A percentile compares a stretch with the other conserved stretches of the same genome.
These are phyloP conservation scores for Eremochloa ophiuroides DNA, from an alignment of 176 grass and related monocot genomes.

Conservation along the genomic window DNA sequence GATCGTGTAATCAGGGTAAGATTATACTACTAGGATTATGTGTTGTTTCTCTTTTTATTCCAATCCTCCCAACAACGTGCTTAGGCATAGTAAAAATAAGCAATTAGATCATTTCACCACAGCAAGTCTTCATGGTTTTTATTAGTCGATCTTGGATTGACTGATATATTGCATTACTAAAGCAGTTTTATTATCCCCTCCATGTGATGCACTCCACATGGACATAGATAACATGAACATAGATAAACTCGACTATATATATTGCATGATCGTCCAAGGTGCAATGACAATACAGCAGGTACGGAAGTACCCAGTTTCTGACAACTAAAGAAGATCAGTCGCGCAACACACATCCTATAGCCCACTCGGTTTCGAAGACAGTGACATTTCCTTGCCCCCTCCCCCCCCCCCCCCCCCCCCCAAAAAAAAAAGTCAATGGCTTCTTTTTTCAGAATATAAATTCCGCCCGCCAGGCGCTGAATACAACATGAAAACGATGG, in stretches of 20 bases:
- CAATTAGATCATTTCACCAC: not conserved
- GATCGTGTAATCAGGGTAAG: not conserved
- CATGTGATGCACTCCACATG: not conserved
- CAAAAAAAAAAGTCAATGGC: not conserved
- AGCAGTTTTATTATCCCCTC: not conserved
- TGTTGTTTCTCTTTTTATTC: no score
- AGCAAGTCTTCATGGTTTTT: not conserved
- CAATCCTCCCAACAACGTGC: no score
- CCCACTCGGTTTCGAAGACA: not conserved
- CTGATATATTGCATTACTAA: not conserved
- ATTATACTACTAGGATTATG: not conserved
- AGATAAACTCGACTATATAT: not conserved
- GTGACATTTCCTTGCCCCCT: not conserved
- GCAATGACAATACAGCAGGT: not conserved
- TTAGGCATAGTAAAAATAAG: no score
- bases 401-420: no score
- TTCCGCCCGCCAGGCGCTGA: not conserved
- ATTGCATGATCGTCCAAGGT: not conserved
- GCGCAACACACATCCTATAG: not conserved
- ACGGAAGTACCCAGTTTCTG: not conserved
- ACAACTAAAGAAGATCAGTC: not conserved
- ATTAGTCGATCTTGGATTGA: not conserved
- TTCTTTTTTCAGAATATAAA: conserved; percentile 1
- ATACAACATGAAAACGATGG: conserved; percentile 15
- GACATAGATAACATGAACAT: no score